Base-by-base conservation (phyloP, 2,329 filamentous ascomycete species). In the Aspergillus brasiliensis region DNA sequence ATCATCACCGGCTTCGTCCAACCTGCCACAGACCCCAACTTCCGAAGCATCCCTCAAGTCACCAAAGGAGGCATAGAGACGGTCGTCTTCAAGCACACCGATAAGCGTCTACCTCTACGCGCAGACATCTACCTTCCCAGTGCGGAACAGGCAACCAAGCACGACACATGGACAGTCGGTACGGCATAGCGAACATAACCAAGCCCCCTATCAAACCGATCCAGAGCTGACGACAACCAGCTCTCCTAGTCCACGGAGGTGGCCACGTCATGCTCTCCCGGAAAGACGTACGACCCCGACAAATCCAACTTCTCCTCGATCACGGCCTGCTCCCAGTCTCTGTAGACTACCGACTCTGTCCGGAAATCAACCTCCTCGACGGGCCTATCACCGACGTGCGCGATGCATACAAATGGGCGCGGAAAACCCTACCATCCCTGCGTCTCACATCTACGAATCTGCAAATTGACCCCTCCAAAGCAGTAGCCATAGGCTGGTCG, bases 291-390 rank as follows among this genome's bases (percentile, higher is more conserved):
- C 59, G 58, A 0, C 46, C 44, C 0, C 15, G 28, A 5, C 82
- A 83, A 56, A 77, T 71, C 0, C 53, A 66, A 3, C 58, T 69
- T 1, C 71, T 84, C 0, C 69, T 83, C 0, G 59, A 69, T 0
- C 51, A 66, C 4, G 78, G 80, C 0, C 73, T 84, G 38, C 65
- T 84, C 3, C 80, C 82, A 0, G 67, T 85, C 10, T 81, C 78
- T 60, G 54, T 84, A 0, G 82, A 84, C 64, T 82, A 84, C 61
- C 71, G 81, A 0, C 74, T 85, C 1, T 84, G 81, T 53, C 82
- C 82, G 0, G 81, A 84, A 56, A 67, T 75, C 0, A 77, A 62
- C 5, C 60, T 84, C 0, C 8, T 69, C 3, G 75, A 82, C 1
- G 83, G 82, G 0, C 73, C 82, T 0, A 78, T 84, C 66, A 57